Conservation (phyloP, 108 stramenopile species). For the Cyclotella atomus region DNA sequence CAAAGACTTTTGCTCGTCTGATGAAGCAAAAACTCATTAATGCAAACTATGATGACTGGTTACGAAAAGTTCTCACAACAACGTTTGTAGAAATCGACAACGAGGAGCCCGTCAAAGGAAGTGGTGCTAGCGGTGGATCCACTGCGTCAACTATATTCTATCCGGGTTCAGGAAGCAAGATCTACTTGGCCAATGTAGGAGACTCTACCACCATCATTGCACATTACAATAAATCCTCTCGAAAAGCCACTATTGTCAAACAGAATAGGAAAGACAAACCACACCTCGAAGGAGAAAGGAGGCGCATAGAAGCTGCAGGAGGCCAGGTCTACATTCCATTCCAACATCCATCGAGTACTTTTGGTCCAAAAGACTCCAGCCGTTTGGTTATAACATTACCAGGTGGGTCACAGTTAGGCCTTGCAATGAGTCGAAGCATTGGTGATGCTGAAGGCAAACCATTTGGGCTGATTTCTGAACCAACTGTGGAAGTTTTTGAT, state of each 20-base stretch:
- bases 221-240: conserved; percentile 27
- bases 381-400: conserved; percentile 47
- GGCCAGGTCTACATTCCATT: conserved; percentile 62
- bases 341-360: conserved; percentile 8
- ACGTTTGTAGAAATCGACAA: conserved; percentile 68
- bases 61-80: conserved; percentile 38
- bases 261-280: conserved; percentile 66
- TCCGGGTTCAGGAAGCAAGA: conserved; percentile 53
- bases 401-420: conserved; percentile 38
- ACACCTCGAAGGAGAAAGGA: conserved; percentile 59
- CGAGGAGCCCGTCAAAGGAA: conserved; percentile 41
- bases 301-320: conserved; percentile 65
- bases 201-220: conserved; percentile 70
- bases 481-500: conserved; percentile 63
- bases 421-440: conserved; percentile 81
- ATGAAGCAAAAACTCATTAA: conserved; percentile 30
- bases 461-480: conserved; percentile 74
- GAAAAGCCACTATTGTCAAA: conserved; percentile 53
- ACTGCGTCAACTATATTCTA: conserved; percentile 73
- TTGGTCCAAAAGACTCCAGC: conserved; percentile 35
- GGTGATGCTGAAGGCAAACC: conserved; percentile 71
- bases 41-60: conserved; percentile 17
- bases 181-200: conserved; percentile 78
- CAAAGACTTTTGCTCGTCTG: conserved; percentile 47
- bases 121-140: conserved; percentile 53